Evolutionary conservation across 2,329 filamentous ascomycete genomes (phyloP), one percentile per base, ranked within the genome.

Genomic region (Beauveria varroae): DNA sequence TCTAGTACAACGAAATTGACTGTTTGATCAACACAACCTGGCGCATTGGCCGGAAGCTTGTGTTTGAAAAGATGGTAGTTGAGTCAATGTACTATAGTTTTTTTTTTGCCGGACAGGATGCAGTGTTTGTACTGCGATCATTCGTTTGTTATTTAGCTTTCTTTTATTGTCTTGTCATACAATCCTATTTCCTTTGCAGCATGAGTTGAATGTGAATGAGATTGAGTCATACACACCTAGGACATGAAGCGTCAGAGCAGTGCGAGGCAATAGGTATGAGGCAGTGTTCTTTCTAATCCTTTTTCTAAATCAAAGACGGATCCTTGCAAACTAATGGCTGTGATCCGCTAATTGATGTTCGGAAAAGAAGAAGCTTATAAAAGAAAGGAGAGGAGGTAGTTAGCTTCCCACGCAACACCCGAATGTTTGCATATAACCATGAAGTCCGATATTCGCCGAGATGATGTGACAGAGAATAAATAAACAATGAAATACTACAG

Each of bases 1-100:
- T 62, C 61, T 62, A 62, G 61, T 62, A 54, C 55, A 59, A 62
- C 49, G 50, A 62, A 62, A 62, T 59, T 59, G 55, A 59, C 50
- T 53, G 55, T 55, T 56, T 57, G 57, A 55, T 57, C 53, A 51
- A 46, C 26, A 52, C 41, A 54, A 37, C 7, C 28, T 52, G 53
- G 52, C 34, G 22, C 54, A 40, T 61, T 37, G 24, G 60, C 40
- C 24, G 20, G 54, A 37, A 28, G 46, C 28, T 57, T 46, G 46
- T 51, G 28, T 22, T 55, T 57, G 37, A 56, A 24, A 53, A 52
- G 22, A 37, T 46, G 30, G 53, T 41, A 51, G 60, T 57, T 51
- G 47, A 53, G 37, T 52, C n/a, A 16, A 16, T 62, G 56, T 62
- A 60, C 47, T 62, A 57, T 57, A 57, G 37, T 56, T 49, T 14